Base-by-base conservation (phyloP, 805 yeast genomes). In the Candida glaebosa region DNA sequence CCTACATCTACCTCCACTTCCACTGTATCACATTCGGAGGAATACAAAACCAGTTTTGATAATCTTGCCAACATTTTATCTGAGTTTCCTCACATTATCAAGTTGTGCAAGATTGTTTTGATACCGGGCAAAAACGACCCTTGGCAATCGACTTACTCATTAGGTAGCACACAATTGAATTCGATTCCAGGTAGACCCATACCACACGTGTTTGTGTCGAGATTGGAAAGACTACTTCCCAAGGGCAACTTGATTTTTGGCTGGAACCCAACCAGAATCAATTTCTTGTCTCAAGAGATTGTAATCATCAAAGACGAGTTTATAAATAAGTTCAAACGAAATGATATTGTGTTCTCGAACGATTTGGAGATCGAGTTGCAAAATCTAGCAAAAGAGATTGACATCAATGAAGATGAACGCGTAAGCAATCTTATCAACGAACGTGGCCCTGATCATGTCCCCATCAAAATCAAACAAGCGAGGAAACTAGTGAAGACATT, bases 51-150 rank as follows among this genome's bases (percentile, higher is more conserved):
- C 30, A 65, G 76, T 18, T 90, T 93, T 62, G 96, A 90, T 53
- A 68, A 79, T 2, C 67, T 93, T 12, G 91, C 95, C 0, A 68
- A 71, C 2, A 53, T 87, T 2, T 54, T 93, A 15, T 75, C 82
- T 7, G 69, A 74, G 37, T 85, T 67, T 50, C 84, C 87, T 0
- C 56, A 59, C 3, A 61, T 88, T 5, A 64, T 80, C 10, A 55
- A 65, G 5, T 56, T 64, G 5, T 72, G 84, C 20, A 80, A 83
- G 39, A 60, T 93, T 20, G 64, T 88, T 1, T 77, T 93, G 44
- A 67, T 91, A 1, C 97, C 98, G 0, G 98, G 99, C 1, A 78
- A 79, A 32, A 85, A 87, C 50, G 99, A 93, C 62, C 96, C 96
- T 0, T 93, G 98, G 97, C 81, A 82, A 26, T 78, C 93, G 1